These are phyloP conservation scores for Trapa incisa DNA, from an alignment of 345 rosid genomes.

Conservation along the genomic window DNA sequence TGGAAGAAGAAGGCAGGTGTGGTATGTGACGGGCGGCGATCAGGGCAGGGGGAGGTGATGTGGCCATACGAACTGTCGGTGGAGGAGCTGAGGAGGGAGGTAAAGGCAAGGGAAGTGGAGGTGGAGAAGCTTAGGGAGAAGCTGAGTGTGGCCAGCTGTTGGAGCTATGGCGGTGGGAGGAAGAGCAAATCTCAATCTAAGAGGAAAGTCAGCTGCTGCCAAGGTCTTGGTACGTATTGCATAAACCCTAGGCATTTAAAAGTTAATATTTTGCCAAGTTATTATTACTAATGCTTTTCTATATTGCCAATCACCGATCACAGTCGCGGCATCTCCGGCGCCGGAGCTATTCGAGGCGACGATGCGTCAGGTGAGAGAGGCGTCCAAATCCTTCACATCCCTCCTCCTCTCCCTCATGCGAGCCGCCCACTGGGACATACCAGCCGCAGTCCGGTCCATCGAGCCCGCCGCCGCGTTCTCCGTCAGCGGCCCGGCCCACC, in stretches of 20 bases:
- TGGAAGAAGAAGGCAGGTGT: slow-evolving; percentile 4
- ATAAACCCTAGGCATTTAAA: too few relatives aligned
- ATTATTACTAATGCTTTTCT: too few relatives aligned
- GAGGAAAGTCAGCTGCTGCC: slow-evolving; percentile 58
- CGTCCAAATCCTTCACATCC: slow-evolving; percentile 68
- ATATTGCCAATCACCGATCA: slow-evolving; percentile 2
- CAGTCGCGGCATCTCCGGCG: slow-evolving; percentile 65
- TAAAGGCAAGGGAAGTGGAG: slow-evolving; percentile 50
- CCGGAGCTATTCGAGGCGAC: slow-evolving; percentile 70
- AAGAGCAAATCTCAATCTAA: slow-evolving; percentile 46
- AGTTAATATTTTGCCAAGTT: too few relatives aligned
- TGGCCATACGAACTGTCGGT: slow-evolving; percentile 65
- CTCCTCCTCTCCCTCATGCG: slow-evolving; percentile 75
- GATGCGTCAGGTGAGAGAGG: slow-evolving; percentile 58
- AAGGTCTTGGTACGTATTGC: slow-evolving; percentile 26
- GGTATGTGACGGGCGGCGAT: slow-evolving; percentile 18
- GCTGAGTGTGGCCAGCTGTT: slow-evolving; percentile 21
- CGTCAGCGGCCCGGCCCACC: slow-evolving; percentile 30
- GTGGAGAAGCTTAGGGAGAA: slow-evolving; percentile 71
- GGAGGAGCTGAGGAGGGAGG: slow-evolving; percentile 72
- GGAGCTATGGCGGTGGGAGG: slow-evolving; percentile 24
- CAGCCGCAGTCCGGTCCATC: slow-evolving; percentile 86
- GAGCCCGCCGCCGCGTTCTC: slow-evolving; percentile 39
- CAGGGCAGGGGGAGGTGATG: neutral
- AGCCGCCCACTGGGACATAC: slow-evolving; percentile 84